Evolutionary conservation across 2,329 filamentous ascomycete genomes (phyloP).

Genomic region (Fusarium sarcochroum): DNA sequence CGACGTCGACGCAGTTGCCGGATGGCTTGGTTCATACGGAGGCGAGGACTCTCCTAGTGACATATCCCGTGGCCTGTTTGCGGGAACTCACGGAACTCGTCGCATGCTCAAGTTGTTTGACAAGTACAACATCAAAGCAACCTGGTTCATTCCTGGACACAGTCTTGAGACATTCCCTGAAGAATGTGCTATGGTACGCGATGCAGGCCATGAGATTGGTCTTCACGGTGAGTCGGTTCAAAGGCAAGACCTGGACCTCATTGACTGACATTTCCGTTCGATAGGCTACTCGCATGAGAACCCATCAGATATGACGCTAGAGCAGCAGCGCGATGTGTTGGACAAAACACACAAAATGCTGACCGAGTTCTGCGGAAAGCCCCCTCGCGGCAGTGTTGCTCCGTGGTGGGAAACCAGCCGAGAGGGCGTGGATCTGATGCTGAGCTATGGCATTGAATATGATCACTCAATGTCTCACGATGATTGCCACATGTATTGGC

Average conservation of each 20-base stretch:
- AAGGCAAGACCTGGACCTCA: fast-evolving
- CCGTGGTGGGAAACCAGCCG: constrained; percentile 81
- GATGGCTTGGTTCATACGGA: constrained; percentile 82
- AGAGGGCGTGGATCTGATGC: constrained; percentile 75
- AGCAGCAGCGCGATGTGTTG: constrained; percentile 82
- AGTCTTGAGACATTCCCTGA: constrained; percentile 65
- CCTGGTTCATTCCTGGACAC: constrained; percentile 66
- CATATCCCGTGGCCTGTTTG: constrained; percentile 64
- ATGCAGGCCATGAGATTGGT: constrained; percentile 64
- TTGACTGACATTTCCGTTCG: fast-evolving
- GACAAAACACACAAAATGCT: constrained; percentile 81
- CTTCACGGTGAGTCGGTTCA: constrained; percentile 63
- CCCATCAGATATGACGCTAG: constrained; percentile 77
- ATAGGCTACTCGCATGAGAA: constrained; percentile 79
- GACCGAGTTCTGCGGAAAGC: constrained; percentile 77
- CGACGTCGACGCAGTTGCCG: constrained; percentile 82
- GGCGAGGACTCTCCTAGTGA: constrained; percentile 77
- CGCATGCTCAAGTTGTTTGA: constrained; percentile 79
- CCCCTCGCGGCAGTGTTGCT: constrained; percentile 78
- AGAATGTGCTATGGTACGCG: constrained; percentile 60
- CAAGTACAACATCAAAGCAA: constrained; percentile 79
- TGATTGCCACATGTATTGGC: constrained; percentile 75
- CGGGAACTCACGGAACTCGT: constrained; percentile 75
- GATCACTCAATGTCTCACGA: constrained; percentile 71
- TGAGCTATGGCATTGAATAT: constrained; percentile 78